phyloP scores from a whole-genome alignment of 129 eudicot genomes.

The Sambucus nigra region DNA sequence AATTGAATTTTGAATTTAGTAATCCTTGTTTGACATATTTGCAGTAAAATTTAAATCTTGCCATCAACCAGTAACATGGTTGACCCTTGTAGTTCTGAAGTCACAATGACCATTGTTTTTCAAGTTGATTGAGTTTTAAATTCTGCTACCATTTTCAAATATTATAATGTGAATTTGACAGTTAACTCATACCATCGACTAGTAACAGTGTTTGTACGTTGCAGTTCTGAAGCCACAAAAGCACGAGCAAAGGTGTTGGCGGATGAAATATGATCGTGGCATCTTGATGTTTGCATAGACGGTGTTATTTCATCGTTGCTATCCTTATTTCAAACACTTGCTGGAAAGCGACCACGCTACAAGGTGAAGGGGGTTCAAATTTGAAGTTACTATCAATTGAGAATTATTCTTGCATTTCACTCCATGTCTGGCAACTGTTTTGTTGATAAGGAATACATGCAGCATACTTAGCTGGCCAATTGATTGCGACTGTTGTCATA shows the following conservation, averaged over 20 bases:
- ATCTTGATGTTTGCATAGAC: conserved; percentile 82
- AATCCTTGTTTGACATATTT: too few species aligned
- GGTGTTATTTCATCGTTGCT: conserved; percentile 69
- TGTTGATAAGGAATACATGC: not conserved
- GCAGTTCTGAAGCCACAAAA: conserved; percentile 77
- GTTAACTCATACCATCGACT: not conserved
- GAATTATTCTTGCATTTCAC: not conserved
- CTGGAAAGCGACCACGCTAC: conserved; percentile 83
- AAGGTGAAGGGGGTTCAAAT: conserved; percentile 37
- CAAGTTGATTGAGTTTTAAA: not conserved
- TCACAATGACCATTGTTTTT: not conserved
- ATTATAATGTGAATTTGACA: not conserved
- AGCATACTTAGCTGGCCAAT: not conserved
- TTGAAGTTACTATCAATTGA: not conserved
- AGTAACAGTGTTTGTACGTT: conserved; percentile 10
- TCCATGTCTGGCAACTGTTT: not conserved
- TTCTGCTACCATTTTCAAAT: not conserved
- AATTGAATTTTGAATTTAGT: not conserved
- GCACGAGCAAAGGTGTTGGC: conserved; percentile 76
- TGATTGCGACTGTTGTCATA: not conserved
- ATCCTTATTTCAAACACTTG: conserved; percentile 71
- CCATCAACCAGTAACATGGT: too few species aligned
- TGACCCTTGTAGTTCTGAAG: not conserved
- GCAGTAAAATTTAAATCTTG: too few species aligned
- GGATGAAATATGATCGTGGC: conserved; percentile 95